Evolutionary conservation across 306 rosid genomes (phyloP), one percentile per base, ranked within the genome.

Genomic region (Dryas alaskensis): DNA sequence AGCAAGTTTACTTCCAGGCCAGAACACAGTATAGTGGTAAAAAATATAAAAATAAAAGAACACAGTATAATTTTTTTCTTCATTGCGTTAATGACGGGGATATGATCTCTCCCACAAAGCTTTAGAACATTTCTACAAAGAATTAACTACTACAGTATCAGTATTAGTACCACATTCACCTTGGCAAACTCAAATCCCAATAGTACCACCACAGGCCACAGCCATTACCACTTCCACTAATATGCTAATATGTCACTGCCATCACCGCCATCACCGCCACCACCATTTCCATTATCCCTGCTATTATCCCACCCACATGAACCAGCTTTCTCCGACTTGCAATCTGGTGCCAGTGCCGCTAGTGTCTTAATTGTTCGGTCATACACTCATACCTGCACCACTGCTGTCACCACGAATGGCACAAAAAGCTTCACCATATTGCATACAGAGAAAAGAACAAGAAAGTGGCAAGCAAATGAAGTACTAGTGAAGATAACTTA

Each of bases 391-490:
- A 16, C 14, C 53, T 6, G n/a, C 49, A 31, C 57, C n/a, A 11
- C 10, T 3, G 48, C 44, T 55, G 74, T 43, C 7, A 2, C 52
- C 52, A 6, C 14, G 22, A 46, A 8, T 58, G 65, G 54, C 27
- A 25, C 27, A 25, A 58, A 13, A 44, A 22, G 3, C 27, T 42
- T 45, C 48, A 16, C 67, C 47, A 14, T 6, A 60, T 37, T 44
- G 44, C 54, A 44, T 12, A 57, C 2, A 71, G 19, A 22, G 37
- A 14, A 5, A 13, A 22, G 44, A 6, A 57, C 65, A 42, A 42
- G 63, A 6, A 31, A n/a, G 37, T n/a, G 62, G 61, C n/a, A 53
- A 40, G 74, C 74, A 53, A 54, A 53, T 17, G 63, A 70, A 44
- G 66, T 22, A 44, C 66, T 44, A 8, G 55, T 2, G 10, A 71